phyloP scores from a whole-genome alignment of 345 rosid genomes.

The Corymbia maculata region DNA sequence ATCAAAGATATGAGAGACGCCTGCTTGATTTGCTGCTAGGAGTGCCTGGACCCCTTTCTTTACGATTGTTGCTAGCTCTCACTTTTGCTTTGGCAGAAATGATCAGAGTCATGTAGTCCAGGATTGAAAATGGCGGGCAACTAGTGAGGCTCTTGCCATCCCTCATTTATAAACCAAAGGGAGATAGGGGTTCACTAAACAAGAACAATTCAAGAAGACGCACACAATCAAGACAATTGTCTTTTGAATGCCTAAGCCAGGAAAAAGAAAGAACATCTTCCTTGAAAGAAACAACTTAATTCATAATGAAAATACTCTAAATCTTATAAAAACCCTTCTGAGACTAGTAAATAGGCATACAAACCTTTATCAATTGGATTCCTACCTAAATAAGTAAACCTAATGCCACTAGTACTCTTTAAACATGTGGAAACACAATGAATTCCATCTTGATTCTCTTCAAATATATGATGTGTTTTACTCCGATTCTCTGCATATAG shows the following conservation, averaged over 20 bases:
- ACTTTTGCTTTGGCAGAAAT: constrained; percentile 70
- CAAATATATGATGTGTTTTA: background rate
- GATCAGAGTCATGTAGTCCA: constrained; percentile 78
- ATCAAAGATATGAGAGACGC: constrained; percentile 48
- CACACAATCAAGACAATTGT: background rate
- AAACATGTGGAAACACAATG: background rate
- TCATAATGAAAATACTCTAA: background rate
- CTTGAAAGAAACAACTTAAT: background rate
- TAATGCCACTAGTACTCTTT: background rate
- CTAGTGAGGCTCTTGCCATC: constrained; percentile 84
- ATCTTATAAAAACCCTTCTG: background rate
- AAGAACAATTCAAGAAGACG: background rate
- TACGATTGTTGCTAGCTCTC: constrained; percentile 63
- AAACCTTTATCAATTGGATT: background rate
- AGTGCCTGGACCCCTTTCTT: constrained; percentile 46
- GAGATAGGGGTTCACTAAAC: constrained; percentile 33
- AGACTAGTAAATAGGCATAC: background rate
- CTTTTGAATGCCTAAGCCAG: background rate
- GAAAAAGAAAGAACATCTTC: background rate
- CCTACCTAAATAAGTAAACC: background rate
- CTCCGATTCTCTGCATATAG: background rate
- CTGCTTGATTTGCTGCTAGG: constrained; percentile 60
- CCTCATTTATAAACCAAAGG: constrained; percentile 39
- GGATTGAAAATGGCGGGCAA: constrained; percentile 78
- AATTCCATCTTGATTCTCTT: background rate